These are phyloP conservation scores for Cladosporium austrohemisphaericum DNA, from an alignment of 2,329 filamentous ascomycete genomes.

Conservation along the genomic window DNA sequence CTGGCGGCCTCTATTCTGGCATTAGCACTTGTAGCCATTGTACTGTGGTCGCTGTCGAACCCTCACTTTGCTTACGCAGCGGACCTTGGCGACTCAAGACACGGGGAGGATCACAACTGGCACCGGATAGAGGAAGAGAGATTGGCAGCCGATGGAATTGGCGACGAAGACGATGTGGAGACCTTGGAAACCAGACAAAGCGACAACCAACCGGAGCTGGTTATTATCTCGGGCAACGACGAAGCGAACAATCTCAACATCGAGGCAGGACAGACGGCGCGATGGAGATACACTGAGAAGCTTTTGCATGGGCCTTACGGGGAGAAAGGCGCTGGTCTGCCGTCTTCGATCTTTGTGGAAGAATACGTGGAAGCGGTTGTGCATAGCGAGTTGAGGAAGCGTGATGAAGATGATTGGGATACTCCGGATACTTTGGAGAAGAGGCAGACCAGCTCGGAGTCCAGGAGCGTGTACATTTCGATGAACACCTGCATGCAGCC, in stretches of 20 bases:
- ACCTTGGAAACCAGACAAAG: conserved; percentile 39
- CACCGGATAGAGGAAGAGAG: conserved; percentile 41
- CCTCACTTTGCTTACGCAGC: conserved; percentile 61
- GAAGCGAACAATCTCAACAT: conserved; percentile 58
- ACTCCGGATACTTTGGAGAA: conserved; percentile 12
- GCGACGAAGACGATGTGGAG: conserved; percentile 24
- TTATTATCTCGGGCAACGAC: conserved; percentile 56
- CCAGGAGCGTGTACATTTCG: conserved; percentile 67
- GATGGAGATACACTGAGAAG: conserved; percentile 61
- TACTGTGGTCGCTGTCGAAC: conserved; percentile 60
- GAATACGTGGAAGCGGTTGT: conserved; percentile 5
- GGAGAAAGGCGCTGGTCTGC: conserved; percentile 27
- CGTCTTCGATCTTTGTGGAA: conserved; percentile 21
- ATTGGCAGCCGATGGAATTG: conserved; percentile 27
- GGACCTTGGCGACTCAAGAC: conserved; percentile 46
- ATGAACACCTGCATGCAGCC: conserved; percentile 85
- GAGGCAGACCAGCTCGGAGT: conserved; percentile 22
- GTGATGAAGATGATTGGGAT: conserved; percentile 19
- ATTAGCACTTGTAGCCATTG: conserved; percentile 55
- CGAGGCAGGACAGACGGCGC: conserved; percentile 57
- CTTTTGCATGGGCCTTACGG: conserved; percentile 48
- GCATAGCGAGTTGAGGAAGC: conserved; percentile 26
- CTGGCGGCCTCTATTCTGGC: conserved; percentile 64
- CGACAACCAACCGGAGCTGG: conserved; percentile 4
- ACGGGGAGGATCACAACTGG: conserved; percentile 46